Conservation (phyloP, 2,329 filamentous ascomycete genomes). For the Penicillium sp. region DNA sequence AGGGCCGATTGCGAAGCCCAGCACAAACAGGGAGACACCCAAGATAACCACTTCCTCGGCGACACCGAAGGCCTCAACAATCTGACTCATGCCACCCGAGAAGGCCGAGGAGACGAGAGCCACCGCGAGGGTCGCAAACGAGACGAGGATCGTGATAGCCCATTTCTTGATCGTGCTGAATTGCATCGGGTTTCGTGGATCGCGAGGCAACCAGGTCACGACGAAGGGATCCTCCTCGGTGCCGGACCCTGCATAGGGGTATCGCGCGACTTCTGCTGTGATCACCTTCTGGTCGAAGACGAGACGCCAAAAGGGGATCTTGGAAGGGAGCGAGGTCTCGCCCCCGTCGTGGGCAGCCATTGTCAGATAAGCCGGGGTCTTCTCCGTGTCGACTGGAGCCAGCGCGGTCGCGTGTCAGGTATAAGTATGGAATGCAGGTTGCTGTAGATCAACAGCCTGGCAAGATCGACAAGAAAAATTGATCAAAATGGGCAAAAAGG, state of each 20-base stretch:
- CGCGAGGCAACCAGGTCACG: conserved; percentile 40
- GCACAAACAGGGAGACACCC: conserved; percentile 44
- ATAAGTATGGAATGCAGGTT: neutral
- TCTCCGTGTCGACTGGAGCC: neutral
- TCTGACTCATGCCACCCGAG: conserved; percentile 35
- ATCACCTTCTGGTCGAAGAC: conserved; percentile 32
- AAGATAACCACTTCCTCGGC: conserved; percentile 36
- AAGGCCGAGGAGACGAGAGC: conserved; percentile 42
- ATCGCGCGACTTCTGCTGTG: conserved; percentile 29
- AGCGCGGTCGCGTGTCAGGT: neutral
- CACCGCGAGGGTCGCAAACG: conserved; percentile 39
- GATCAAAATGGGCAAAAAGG: too few relatives aligned
- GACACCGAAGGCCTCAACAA: conserved; percentile 33
- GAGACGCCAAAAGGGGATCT: conserved; percentile 32
- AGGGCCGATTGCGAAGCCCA: conserved; percentile 45
- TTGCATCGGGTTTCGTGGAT: conserved; percentile 42
- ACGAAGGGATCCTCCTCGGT: conserved; percentile 41
- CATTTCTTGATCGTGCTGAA: conserved; percentile 37
- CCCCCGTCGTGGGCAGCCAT: conserved; percentile 10
- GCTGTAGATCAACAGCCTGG: conserved; percentile 10
- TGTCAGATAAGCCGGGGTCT: neutral
- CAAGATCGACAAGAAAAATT: too few relatives aligned
- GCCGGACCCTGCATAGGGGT: conserved; percentile 36
- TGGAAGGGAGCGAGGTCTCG: conserved; percentile 19
- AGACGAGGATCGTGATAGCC: conserved; percentile 36